Evolutionary conservation across 1,284 basidiomycete species (phyloP).

Genomic region (Waitea zeae): DNA sequence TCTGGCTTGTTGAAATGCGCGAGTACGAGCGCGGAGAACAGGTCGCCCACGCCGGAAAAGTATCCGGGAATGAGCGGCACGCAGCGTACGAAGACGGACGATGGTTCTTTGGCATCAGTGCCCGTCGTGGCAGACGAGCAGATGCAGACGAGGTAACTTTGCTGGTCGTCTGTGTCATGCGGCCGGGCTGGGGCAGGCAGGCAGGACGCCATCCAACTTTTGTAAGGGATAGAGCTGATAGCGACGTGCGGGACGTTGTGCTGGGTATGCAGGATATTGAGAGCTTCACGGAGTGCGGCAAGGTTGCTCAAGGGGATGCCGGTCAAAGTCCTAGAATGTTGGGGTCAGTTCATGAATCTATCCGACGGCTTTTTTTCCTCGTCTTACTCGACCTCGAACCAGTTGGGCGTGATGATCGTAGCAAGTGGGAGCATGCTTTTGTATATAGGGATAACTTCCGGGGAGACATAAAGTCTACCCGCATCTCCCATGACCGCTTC

Average conservation of each 20-base stretch:
- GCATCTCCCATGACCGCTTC: slow-evolving; percentile 82
- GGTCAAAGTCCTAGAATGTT: slow-evolving; percentile 46
- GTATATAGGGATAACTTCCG: slow-evolving; percentile 83
- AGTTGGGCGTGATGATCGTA: slow-evolving; percentile 92
- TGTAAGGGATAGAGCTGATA: slow-evolving; percentile 76
- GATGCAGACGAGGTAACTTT: slow-evolving; percentile 66
- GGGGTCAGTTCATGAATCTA: slow-evolving; percentile 4
- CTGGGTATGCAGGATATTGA: slow-evolving; percentile 57
- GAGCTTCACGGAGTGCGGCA: slow-evolving; percentile 46
- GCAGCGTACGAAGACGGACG: slow-evolving; percentile 45
- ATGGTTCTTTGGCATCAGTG: slow-evolving; percentile 9
- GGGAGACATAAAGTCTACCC: slow-evolving; percentile 75
- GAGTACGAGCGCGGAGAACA: slow-evolving; percentile 87
- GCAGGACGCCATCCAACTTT: slow-evolving; percentile 29
- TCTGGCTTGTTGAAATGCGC: slow-evolving; percentile 47
- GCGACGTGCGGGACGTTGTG: slow-evolving; percentile 77
- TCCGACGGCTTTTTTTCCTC: no score
- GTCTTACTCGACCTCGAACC: slow-evolving; percentile 94
- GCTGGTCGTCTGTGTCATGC: slow-evolving; percentile 13
- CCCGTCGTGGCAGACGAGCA: slow-evolving; percentile 29
- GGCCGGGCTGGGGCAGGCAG: slow-evolving; percentile 29
- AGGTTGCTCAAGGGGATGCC: slow-evolving; percentile 50
- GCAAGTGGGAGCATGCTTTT: slow-evolving; percentile 62
- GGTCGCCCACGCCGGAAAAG: slow-evolving; percentile 92
- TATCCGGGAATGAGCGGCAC: slow-evolving; percentile 81